These are phyloP conservation scores for Chenopodium berlandieri DNA, from an alignment of 148 eudicot species.

Conservation along the genomic window DNA sequence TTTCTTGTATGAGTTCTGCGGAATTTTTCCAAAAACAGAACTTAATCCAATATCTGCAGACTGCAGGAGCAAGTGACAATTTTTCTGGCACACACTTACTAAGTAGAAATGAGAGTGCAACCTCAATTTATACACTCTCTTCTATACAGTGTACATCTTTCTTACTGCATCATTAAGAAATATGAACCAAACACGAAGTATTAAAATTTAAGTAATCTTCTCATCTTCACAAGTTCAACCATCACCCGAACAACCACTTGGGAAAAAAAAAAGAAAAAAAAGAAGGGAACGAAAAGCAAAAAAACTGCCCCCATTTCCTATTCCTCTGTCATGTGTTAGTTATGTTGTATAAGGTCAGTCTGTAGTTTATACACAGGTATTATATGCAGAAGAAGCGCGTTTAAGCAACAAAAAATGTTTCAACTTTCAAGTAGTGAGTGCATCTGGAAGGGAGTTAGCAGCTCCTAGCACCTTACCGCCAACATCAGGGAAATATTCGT, in stretches of 20 bases:
- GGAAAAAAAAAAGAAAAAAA: neutral
- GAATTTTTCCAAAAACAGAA: too few relatives aligned
- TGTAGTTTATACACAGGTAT: neutral
- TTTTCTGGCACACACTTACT: neutral
- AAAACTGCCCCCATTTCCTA: neutral
- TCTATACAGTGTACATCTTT: slow-evolving; percentile 25
- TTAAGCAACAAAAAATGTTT: neutral
- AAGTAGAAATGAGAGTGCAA: neutral
- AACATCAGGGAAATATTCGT: slow-evolving; percentile 50
- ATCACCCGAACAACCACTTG: neutral
- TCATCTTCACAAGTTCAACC: slow-evolving; percentile 16
- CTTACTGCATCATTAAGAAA: neutral
- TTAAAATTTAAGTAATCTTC: neutral
- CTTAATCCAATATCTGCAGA: neutral
- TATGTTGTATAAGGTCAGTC: neutral
- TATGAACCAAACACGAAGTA: too few relatives aligned
- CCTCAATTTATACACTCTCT: neutral
- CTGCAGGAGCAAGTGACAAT: neutral
- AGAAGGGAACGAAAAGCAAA: too few relatives aligned
- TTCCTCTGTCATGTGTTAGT: slow-evolving; percentile 12
- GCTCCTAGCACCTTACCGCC: slow-evolving; percentile 62
- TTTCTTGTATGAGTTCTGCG: too few relatives aligned
- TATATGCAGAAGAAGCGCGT: neutral
- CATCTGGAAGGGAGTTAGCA: slow-evolving; percentile 47
- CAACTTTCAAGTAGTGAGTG: slow-evolving; percentile 40